phyloP scores from a whole-genome alignment of 257 asterid genomes.

The Fraxinus quadrangulata region DNA sequence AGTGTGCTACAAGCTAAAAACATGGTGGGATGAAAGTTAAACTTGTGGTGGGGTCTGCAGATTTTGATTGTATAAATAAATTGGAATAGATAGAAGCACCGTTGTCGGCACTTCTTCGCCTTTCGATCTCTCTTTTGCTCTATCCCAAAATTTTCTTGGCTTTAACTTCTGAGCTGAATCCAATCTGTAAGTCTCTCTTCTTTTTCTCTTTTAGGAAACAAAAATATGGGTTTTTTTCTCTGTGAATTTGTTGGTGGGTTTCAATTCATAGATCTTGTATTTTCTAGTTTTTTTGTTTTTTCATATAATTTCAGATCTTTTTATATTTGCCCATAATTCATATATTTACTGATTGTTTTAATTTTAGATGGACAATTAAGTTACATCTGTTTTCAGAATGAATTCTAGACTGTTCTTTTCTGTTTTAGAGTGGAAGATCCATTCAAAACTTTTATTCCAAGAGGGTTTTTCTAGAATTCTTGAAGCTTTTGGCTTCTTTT shows the following conservation, averaged over 20 bases:
- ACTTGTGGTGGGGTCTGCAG: constrained; percentile 45
- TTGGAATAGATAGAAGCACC: constrained; percentile 25
- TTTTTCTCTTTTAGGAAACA: neutral
- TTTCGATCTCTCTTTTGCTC: constrained; percentile 20
- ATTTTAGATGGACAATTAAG: constrained; percentile 6
- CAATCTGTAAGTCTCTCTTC: constrained; percentile 33
- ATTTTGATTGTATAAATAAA: constrained; percentile 20
- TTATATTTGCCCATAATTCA: neutral
- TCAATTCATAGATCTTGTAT: constrained; percentile 11
- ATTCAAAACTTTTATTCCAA: constrained; percentile 7
- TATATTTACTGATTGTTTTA: neutral
- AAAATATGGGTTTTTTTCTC: neutral
- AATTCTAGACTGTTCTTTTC: constrained; percentile 13
- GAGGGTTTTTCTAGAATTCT: constrained; percentile 18
- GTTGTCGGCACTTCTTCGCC: constrained; percentile 27
- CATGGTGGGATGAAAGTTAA: constrained; percentile 21
- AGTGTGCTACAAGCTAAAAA: neutral
- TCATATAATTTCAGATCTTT: constrained; percentile 17
- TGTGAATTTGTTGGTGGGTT: constrained; percentile 26
- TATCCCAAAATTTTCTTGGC: constrained; percentile 14
- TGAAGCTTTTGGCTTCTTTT: neutral
- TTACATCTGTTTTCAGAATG: constrained; percentile 10
- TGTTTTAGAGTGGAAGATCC: neutral
- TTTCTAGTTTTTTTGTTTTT: constrained; percentile 3
- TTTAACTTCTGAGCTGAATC: constrained; percentile 21